These are phyloP conservation scores for Lactuca sativa DNA, from an alignment of 129 eudicot genomes.

Conservation along the genomic window DNA sequence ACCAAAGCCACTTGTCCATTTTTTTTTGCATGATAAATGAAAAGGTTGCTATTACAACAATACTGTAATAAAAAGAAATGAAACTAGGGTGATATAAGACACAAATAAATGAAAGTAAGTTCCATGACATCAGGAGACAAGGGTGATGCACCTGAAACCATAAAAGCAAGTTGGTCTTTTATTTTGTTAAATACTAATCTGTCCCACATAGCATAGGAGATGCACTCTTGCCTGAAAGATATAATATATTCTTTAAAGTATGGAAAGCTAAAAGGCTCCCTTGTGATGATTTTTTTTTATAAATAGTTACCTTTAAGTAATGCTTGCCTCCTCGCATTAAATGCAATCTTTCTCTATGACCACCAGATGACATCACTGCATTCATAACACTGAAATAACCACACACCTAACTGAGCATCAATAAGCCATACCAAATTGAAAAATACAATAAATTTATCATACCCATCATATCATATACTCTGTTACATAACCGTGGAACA, in stretches of 20 bases:
- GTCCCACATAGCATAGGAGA: constrained; percentile 77
- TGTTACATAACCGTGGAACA: constrained; percentile 74
- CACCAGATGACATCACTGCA: constrained; percentile 69
- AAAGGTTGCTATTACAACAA: no score
- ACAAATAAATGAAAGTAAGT: constrained; percentile 16
- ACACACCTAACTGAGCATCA: constrained; percentile 15
- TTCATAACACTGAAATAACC: constrained; percentile 54
- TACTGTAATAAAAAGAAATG: no score
- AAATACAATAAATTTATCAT: neutral
- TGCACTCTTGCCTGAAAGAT: constrained; percentile 21
- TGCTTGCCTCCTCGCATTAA: constrained; percentile 71
- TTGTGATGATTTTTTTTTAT: neutral
- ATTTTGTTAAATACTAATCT: constrained; percentile 71
- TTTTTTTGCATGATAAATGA: no score
- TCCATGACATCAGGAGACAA: constrained; percentile 84
- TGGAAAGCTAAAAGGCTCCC: neutral
- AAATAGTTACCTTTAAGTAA: constrained; percentile 48
- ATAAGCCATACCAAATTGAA: neutral
- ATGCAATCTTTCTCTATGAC: constrained; percentile 62
- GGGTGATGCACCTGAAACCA: constrained; percentile 71
- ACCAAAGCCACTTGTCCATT: no score
- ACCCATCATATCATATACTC: constrained; percentile 36
- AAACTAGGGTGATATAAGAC: no score
- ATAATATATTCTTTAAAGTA: neutral
- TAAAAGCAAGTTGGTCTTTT: constrained; percentile 61